Percentiles rank a stretch among this genome's conserved stretches.
phyloP scores from a whole-genome alignment of 306 rosid species.

The Lablab purpureus region DNA sequence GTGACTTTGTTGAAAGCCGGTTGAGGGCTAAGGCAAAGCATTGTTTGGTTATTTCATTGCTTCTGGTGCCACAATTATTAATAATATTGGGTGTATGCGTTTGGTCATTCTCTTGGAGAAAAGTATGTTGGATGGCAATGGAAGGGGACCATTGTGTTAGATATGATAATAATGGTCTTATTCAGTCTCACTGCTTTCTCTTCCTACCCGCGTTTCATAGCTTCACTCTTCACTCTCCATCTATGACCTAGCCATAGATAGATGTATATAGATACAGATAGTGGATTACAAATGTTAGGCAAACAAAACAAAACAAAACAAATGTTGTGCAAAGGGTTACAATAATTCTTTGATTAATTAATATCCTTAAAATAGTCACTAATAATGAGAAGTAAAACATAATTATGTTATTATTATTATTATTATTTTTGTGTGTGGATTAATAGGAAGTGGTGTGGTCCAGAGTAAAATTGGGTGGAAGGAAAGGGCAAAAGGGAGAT shows the following conservation, averaged over 20 bases:
- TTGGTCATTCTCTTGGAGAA: conserved; percentile 15
- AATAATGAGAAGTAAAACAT: no score
- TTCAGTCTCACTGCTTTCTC: neutral
- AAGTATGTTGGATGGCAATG: neutral
- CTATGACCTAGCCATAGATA: no score
- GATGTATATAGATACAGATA: no score
- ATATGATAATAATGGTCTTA: neutral
- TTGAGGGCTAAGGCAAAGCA: neutral
- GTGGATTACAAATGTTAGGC: no score
- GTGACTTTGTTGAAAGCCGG: conserved; percentile 13
- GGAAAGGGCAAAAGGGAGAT: conserved; percentile 30
- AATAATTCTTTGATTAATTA: no score
- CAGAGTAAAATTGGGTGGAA: neutral
- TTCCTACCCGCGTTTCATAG: neutral
- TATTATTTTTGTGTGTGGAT: no score
- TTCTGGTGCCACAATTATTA: neutral
- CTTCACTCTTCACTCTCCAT: neutral
- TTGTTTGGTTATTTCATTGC: neutral
- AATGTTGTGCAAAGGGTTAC: no score
- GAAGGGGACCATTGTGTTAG: conserved; percentile 48
- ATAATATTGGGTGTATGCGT: neutral
- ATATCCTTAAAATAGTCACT: no score
- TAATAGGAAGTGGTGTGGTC: no score
- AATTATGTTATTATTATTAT: no score
- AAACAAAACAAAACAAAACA: no score